Evolutionary conservation across 2,329 filamentous ascomycete genomes (phyloP), one percentile per base, ranked within the genome.

Genomic region (Trichoderma endophyticum): DNA sequence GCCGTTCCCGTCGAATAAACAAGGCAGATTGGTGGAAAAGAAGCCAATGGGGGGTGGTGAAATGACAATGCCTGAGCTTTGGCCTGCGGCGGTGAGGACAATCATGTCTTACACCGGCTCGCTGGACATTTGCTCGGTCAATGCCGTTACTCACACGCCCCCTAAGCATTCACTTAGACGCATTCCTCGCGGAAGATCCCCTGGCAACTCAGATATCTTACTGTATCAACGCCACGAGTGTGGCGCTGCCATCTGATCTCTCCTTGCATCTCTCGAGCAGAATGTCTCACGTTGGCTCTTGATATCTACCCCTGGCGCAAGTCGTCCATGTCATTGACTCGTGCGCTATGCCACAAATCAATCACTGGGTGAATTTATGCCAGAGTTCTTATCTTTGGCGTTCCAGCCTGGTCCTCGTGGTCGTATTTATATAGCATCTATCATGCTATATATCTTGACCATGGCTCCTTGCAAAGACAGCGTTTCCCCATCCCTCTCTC

Each of bases 171-270:
- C 57, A 60, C 30, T 34, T 60, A 34, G 8, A 43, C 54, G 60
- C 68, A 64, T 71, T 71, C 68, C 60, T 57, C n/a, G 61, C 9
- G 26, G 61, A 64, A 32, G 21, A 28, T 28, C 28, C 67, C 66
- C 67, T 70, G 67, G 39, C 67, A 62, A 61, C 26, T 62, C 15
- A 8, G 24, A 64, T 57, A 71, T 64, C 68, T 64, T 28, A 28
- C 51, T 56, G 61, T 60, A 60, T 66, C 69, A 54, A 66, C 69
- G 65, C 69, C 69, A 71, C 69, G 69, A 71, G 69, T 61, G 69
- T 71, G 69, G 69, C 69, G 69, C 36, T 66, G 62, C 69, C 51
- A 28, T 71, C 61, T 64, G 62, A 71, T 71, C 62, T 59, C 68
- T 56, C 62, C 61, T 70, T 62, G 56, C 67, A 51, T 70, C 57